Evolutionary conservation across 2,329 filamentous ascomycete genomes (phyloP), one percentile per base, ranked within the genome.

Genomic region (Fusarium sp.): DNA sequence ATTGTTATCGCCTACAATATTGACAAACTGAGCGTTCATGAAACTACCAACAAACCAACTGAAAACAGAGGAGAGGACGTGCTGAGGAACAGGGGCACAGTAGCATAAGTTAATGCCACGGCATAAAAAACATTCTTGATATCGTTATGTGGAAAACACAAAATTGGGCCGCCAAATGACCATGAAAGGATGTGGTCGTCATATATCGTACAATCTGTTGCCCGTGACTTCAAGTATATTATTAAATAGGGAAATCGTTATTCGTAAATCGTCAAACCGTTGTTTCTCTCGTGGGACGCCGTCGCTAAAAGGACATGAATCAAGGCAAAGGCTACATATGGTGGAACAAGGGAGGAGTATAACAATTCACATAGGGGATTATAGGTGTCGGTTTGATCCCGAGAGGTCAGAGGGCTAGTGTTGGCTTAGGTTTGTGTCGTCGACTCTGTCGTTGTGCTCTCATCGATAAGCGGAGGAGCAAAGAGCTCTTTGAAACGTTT

Each of bases 401-500:
- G 25, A 11, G 15, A 23, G 21, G 21, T 13, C 20, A 45, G n/a
- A 43, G 21, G 17, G 27, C 39, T 40, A n/a, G 27, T 33, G 35
- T n/a, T 43, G 31, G 42, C n/a, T 48, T 40, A 65, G 23, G 23
- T 43, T 39, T 69, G 52, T 37, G 61, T 36, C 14, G 56, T 45
- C 15, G 61, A 50, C 23, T 72, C 68, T 39, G 63, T 63, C 20
- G 56, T 47, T 9, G 58, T 72, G 14, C 57, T 68, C 11, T 55
- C 55, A 11, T 70, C 72, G 33, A 62, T 47, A 15, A 56, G 37
- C 15, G 59, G 11, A 15, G 76, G 73, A 21, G 72, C 66, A 45
- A 85, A 83, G 3, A 83, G 67, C 29, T 82, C 79, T 39, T 74
- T 77, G 72, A 85, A 85, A 17, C 74, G 72, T 23, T 73, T 68